phyloP scores from a whole-genome alignment of 1,284 basidiomycete species.

The Lignosus rhinocerotis region DNA sequence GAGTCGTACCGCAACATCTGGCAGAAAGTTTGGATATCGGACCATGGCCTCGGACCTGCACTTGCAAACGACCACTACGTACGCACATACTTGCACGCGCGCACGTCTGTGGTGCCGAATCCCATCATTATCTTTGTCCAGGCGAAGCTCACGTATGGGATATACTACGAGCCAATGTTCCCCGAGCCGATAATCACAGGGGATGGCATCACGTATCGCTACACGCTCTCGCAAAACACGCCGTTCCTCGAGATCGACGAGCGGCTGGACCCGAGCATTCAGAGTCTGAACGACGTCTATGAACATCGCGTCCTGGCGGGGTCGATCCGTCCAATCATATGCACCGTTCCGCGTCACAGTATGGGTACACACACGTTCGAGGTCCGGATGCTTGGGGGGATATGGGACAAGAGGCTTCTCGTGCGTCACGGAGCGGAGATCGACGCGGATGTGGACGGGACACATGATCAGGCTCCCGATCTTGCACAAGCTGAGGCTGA shows the following conservation, averaged over 20 bases:
- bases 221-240: background rate
- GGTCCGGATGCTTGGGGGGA: slow-evolving; percentile 8
- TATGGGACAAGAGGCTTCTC: slow-evolving; percentile 13
- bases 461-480: too few species aligned
- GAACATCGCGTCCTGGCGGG: slow-evolving; percentile 45
- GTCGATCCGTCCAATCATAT: slow-evolving; percentile 47
- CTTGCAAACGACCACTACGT: slow-evolving; percentile 35
- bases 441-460: too few species aligned
- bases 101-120: slow-evolving; percentile 36
- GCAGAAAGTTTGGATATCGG: slow-evolving; percentile 49
- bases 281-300: slow-evolving; percentile 1
- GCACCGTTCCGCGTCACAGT: slow-evolving; percentile 31
- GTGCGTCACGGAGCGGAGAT: background rate
- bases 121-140: slow-evolving; percentile 38
- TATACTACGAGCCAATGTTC: slow-evolving; percentile 20
- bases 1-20: slow-evolving; percentile 7
- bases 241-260: background rate
- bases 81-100: slow-evolving; percentile 29
- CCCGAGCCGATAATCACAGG: slow-evolving; percentile 4
- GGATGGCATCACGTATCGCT: background rate
- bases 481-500: too few species aligned
- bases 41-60: slow-evolving; percentile 40
- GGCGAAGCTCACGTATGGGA: background rate
- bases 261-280: background rate
- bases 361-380: background rate